Base-by-base conservation (phyloP, 1,284 basidiomycete species). In the Marasmius sp. region DNA sequence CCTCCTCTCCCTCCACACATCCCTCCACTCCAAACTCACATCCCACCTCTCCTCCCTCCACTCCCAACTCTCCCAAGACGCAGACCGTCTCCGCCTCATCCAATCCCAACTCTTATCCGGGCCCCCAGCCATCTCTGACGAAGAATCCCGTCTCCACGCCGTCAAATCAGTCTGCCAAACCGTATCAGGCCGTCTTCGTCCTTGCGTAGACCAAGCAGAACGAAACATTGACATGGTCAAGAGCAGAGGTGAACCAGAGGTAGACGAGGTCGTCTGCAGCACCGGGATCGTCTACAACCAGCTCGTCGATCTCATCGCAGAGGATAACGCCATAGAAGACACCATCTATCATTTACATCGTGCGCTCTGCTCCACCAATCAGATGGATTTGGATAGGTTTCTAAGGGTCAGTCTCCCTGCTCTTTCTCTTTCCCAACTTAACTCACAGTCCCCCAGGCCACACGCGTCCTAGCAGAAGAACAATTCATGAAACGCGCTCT, bases 241-340 rank as follows among this genome's bases (percentile, higher is more conserved):
- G 64, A 79, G 83, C 58, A 90, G 89, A 71, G 88, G 91, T 60
- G 90, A 93, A 73, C 88, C 88, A 45, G 86, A 89, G 70, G 94
- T 97, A 8, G 95, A 98, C 76, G 96, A 98, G 77, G 83, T 98
- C 60, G 88, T 98, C 10, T 98, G 96, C 73, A 89, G 93, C 45
- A 95, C 93, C n/a, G 92, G 87, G 36, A 97, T 98, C 60, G 95
- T 98, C 43, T 89, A 97, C 72, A 96, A 97, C 76, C 95, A 98
- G 96, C 97, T 99, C 27, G 87, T 98, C 66, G 94, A 97, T 72
- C 82, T 99, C 22, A 90, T 98, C 7, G 95, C 97, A n/a, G 97
- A 99, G 74, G 97, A 99, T 75, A 95, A 96, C 69, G 95, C 97
- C 0, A 94, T 99, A 69, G 95, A 98, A 75, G 97, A 99, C 75